phyloP scores from a whole-genome alignment of 2,329 filamentous ascomycete species.

The Aspergillus clavatus region DNA sequence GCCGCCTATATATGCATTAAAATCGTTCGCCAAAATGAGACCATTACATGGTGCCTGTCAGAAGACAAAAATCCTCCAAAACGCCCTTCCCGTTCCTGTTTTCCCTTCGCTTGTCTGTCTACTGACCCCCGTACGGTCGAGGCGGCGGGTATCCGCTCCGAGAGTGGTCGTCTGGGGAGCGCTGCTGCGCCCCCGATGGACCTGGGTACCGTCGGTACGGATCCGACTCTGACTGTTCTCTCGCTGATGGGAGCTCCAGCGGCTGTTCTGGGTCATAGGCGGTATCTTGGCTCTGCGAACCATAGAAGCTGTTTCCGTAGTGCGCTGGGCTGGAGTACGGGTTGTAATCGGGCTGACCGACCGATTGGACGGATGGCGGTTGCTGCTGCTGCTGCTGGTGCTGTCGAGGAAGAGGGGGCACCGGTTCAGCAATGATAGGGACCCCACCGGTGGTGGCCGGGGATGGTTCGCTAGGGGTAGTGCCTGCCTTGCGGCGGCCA shows the following conservation, averaged over 20 bases:
- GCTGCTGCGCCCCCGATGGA: neutral
- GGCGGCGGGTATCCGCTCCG: neutral
- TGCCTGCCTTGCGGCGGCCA: constrained; percentile 34
- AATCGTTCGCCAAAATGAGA: too few relatives aligned
- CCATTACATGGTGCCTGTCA: neutral
- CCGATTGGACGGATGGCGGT: neutral
- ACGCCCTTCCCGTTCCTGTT: neutral
- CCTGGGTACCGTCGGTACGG: neutral
- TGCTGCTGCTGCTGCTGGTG: constrained; percentile 1
- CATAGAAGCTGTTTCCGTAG: neutral
- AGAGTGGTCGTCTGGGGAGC: neutral
- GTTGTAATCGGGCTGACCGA: constrained; percentile 3
- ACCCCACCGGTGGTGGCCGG: constrained; percentile 12
- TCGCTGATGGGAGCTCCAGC: constrained; percentile 12
- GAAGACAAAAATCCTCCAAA: neutral
- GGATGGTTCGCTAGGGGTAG: constrained; percentile 11
- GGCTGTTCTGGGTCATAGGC: constrained; percentile 11
- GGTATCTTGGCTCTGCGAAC: constrained; percentile 2
- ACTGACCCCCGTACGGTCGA: neutral
- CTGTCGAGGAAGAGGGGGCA: constrained; percentile 15
- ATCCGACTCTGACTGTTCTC: neutral
- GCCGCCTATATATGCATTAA: neutral
- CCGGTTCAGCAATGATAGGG: constrained; percentile 23
- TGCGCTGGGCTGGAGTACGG: constrained; percentile 11
- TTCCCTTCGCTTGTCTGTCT: neutral